These are phyloP conservation scores for Apiotrichum brassicae DNA, from an alignment of 1,284 basidiomycete species.

Conservation along the genomic window DNA sequence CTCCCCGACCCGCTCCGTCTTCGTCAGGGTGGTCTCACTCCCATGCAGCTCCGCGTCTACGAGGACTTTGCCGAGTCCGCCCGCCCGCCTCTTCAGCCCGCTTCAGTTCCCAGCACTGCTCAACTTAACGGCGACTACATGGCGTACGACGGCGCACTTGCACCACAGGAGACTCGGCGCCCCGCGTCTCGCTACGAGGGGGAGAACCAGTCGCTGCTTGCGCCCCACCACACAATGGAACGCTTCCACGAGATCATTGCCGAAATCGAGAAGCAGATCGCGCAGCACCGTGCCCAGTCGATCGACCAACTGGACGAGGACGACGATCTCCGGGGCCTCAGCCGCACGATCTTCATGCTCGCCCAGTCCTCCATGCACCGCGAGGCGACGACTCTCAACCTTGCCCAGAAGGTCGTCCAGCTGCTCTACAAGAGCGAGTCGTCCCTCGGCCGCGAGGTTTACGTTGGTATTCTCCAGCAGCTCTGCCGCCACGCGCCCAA, in stretches of 20 bases:
- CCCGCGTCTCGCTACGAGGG: conserved; percentile 28
- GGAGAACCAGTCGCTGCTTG: conserved; percentile 24
- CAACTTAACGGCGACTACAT: conserved; percentile 19
- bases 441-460: conserved; percentile 81
- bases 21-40: conserved; percentile 72
- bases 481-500: conserved; percentile 85
- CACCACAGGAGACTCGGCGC: conserved; percentile 19
- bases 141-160: conserved; percentile 9
- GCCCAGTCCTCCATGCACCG: conserved; percentile 71
- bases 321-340: conserved; percentile 76
- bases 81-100: conserved; percentile 7
- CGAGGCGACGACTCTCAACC: conserved; percentile 77
- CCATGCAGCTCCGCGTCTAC: conserved; percentile 81
- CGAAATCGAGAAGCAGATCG: conserved; percentile 72
- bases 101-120: not conserved
- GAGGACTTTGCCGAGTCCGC: conserved; percentile 75
- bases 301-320: conserved; percentile 66
- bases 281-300: conserved; percentile 58
- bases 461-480: conserved; percentile 79
- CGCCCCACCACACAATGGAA: conserved; percentile 39
- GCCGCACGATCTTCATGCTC: conserved; percentile 72
- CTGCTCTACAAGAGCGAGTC: conserved; percentile 73
- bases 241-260: conserved; percentile 58
- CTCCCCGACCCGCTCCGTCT: conserved; percentile 88
- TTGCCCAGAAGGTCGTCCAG: conserved; percentile 65